A percentile compares a stretch with the other conserved stretches of the same genome.
Conservation (phyloP, 345 rosid genomes). For the Populus ilicifolia region DNA sequence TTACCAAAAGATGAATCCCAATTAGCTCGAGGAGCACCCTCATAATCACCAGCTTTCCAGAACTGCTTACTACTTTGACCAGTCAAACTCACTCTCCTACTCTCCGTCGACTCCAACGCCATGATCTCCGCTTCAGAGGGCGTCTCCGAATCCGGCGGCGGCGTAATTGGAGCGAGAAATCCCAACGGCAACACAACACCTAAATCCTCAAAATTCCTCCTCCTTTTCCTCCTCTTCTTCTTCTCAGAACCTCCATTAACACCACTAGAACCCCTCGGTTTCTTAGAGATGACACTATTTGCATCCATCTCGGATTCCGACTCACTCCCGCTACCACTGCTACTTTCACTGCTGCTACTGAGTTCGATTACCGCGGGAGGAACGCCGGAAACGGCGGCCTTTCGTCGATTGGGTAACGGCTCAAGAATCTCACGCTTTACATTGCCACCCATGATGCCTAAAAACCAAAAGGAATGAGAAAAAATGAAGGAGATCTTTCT, state of each 20-base stretch:
- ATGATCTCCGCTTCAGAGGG: constrained; percentile 5
- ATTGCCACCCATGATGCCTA: constrained; percentile 30
- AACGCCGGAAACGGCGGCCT: constrained; percentile 5
- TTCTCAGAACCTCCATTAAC: constrained; percentile 18
- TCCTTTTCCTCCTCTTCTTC: constrained; percentile 14
- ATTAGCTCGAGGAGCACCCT: constrained; percentile 41
- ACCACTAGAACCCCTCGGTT: constrained; percentile 20
- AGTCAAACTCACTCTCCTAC: constrained; percentile 8
- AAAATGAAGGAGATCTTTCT: no score
- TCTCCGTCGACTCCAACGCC: background rate
- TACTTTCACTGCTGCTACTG: constrained; percentile 31
- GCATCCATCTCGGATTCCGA: constrained; percentile 43
- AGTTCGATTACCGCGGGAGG: constrained; percentile 47
- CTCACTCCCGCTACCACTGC: constrained; percentile 40
- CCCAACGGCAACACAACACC: constrained; percentile 43
- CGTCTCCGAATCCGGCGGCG: constrained; percentile 8
- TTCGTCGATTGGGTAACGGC: constrained; percentile 1
- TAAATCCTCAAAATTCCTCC: constrained; percentile 26
- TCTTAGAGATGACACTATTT: constrained; percentile 20
- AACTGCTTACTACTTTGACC: constrained; percentile 53
- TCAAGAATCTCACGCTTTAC: constrained; percentile 45
- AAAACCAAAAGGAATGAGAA: background rate
- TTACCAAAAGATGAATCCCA: constrained; percentile 59
- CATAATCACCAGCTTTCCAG: constrained; percentile 93
- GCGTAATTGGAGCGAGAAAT: constrained; percentile 43